Conservation (phyloP, 208 protist species). For the Angomonas deanei region DNA sequence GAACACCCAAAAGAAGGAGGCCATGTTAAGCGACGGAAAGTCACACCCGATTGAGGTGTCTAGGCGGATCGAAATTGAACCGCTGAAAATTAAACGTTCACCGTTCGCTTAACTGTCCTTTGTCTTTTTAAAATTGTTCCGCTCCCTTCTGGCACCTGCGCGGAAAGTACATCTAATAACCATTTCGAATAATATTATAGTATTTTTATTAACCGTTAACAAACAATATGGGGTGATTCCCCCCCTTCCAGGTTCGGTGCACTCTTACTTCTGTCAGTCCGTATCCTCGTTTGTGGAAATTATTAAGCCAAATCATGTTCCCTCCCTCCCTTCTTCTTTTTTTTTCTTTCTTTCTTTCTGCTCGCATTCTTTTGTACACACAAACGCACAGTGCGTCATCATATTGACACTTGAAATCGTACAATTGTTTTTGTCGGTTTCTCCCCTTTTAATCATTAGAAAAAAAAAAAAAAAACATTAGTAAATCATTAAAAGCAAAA, state of each 20-base stretch:
- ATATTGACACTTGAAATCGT: too few relatives aligned
- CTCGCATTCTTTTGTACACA: too few relatives aligned
- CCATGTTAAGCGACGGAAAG: conserved; percentile 44
- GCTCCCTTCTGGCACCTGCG: too few relatives aligned
- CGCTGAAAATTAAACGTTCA: conserved; percentile 23
- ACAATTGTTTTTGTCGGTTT: too few relatives aligned
- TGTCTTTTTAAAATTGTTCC: too few relatives aligned
- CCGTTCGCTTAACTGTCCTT: not conserved
- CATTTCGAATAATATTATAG: not conserved
- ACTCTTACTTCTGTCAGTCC: too few relatives aligned
- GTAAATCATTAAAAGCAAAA: not conserved
- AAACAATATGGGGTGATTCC: too few relatives aligned
- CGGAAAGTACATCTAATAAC: too few relatives aligned
- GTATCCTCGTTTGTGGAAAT: too few relatives aligned
- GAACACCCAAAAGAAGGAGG: conserved; percentile 59
- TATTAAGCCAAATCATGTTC: not conserved
- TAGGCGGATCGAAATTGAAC: conserved; percentile 62
- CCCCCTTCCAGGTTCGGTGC: too few relatives aligned
- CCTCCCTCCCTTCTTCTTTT: not conserved
- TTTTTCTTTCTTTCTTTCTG: conserved; percentile 5
- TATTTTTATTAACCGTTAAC: not conserved
- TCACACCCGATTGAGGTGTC: conserved; percentile 60
- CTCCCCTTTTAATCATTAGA: too few relatives aligned
- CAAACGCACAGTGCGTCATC: too few relatives aligned
- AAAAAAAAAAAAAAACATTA: conserved; percentile 1